Conservation (phyloP, 371 early-diverging fungal species). For the Mortierella sp. region DNA sequence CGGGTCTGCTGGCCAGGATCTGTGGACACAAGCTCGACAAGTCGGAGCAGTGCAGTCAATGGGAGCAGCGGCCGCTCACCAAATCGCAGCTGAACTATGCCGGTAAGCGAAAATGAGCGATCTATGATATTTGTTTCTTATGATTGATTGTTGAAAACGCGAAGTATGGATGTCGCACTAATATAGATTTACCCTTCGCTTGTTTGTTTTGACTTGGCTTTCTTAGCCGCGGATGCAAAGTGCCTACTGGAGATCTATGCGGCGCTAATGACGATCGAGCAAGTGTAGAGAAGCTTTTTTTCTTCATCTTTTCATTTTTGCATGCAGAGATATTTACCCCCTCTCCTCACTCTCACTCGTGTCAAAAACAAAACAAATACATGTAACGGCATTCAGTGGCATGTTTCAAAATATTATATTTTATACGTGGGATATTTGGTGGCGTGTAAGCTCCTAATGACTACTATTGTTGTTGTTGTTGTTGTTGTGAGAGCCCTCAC, state of each 20-base stretch:
- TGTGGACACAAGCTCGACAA: constrained; percentile 33
- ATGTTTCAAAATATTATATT: neutral
- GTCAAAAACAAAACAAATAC: too few relatives aligned
- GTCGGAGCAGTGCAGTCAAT: constrained; percentile 37
- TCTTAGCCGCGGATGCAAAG: constrained; percentile 34
- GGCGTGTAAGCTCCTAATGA: neutral
- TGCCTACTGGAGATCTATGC: constrained; percentile 33
- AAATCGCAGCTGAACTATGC: constrained; percentile 27
- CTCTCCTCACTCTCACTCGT: too few relatives aligned
- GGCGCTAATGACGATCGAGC: constrained; percentile 15
- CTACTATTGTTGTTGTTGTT: neutral
- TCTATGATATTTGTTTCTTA: too few relatives aligned
- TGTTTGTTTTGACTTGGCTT: neutral
- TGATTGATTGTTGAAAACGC: too few relatives aligned
- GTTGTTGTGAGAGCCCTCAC: neutral
- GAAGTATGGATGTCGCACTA: neutral
- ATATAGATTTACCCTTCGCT: neutral
- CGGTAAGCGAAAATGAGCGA: too few relatives aligned
- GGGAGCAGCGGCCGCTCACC: constrained; percentile 42
- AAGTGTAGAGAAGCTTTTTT: neutral
- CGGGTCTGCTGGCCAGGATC: constrained; percentile 17
- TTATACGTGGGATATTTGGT: neutral
- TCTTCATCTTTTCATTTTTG: too few relatives aligned
- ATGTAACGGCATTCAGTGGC: neutral
- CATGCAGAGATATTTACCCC: too few relatives aligned